Evolutionary conservation across 2,329 filamentous ascomycete genomes (phyloP), one percentile per base, ranked within the genome.

Genomic region (Didymella pomorum): DNA sequence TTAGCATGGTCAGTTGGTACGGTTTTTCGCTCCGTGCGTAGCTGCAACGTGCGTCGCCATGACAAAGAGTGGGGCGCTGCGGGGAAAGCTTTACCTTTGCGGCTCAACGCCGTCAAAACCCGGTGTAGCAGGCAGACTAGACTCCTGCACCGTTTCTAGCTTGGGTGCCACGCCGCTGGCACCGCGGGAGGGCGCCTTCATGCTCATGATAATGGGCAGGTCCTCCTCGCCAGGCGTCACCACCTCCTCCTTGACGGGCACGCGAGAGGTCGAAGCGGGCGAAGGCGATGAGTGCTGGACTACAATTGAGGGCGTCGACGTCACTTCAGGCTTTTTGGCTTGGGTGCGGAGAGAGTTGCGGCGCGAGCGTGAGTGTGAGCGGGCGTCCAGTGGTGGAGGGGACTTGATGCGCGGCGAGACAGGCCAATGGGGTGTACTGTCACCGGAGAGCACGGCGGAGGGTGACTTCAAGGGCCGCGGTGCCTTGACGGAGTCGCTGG

Each of bases 91-190:
- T 65, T 62, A 74, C 71, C 69, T 74, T 60, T 72, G 64, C 58
- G 62, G 65, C 51, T 71, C 70, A 46, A 72, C 54, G 56, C 65
- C 68, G 77, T 81, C 70, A 62, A 77, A 80, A 14, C 79, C 81
- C 14, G 91, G 90, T 1, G 90, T 91, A 48, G 87, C 88, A 45
- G 79, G 80, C 52, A 92, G 86, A 78, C 92, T 95, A 52, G 90
- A 88, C 81, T 97, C 94, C 74, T 97, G 90, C 16, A 98, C 94
- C 0, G 95, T 97, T 78, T 96, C 94, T 56, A 97, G 80, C 46
- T 86, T 86, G 47, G 88, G 84, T 50, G 83, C 84, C 56, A 61
- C 66, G 50, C 82, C 84, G 71, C 83, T 87, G 51, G 83, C 81
- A 59, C 84, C 85, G 64, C 88, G 86, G 72, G 76, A 69, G 12